Percentiles rank a stretch among this genome's conserved stretches.
Conservation (phyloP, 2,329 filamentous ascomycete genomes). For the Gremmenia infestans region DNA sequence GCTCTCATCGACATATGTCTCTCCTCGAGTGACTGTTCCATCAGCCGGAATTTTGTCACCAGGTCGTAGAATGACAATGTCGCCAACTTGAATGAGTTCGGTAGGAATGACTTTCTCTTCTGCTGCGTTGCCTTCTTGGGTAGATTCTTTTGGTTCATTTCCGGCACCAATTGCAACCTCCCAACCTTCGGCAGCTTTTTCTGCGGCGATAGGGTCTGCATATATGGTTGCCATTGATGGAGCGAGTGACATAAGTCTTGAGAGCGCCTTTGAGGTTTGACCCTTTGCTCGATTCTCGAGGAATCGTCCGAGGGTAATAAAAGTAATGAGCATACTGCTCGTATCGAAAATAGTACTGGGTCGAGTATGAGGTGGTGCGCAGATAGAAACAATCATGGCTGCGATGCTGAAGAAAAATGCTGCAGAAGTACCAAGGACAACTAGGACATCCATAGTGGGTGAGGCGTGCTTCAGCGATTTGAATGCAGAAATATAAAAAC, state of each 20-base stretch:
- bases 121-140: conserved; percentile 53
- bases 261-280: conserved; percentile 90
- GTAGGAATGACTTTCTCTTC: conserved; percentile 87
- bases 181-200: conserved; percentile 84
- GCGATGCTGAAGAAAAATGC: conserved; percentile 94
- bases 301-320: conserved; percentile 86
- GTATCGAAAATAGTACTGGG: conserved; percentile 94
- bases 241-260: conserved; percentile 88
- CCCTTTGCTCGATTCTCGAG: conserved; percentile 94
- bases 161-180: conserved; percentile 38
- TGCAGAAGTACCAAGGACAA: conserved; percentile 87
- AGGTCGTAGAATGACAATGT: conserved; percentile 86
- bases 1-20: conserved; percentile 93
- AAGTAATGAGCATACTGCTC: conserved; percentile 96
- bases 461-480: conserved; percentile 87
- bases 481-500: conserved; percentile 91
- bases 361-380: conserved; percentile 68
- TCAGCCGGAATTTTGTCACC: conserved; percentile 97
- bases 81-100: conserved; percentile 87
- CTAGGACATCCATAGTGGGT: conserved; percentile 96
- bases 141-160: conserved; percentile 40
- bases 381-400: conserved; percentile 77
- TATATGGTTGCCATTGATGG: conserved; percentile 98
- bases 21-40: conserved; percentile 77
- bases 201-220: conserved; percentile 84